These are phyloP conservation scores for Pistacia atlantica DNA, from an alignment of 345 rosid species.

Conservation along the genomic window DNA sequence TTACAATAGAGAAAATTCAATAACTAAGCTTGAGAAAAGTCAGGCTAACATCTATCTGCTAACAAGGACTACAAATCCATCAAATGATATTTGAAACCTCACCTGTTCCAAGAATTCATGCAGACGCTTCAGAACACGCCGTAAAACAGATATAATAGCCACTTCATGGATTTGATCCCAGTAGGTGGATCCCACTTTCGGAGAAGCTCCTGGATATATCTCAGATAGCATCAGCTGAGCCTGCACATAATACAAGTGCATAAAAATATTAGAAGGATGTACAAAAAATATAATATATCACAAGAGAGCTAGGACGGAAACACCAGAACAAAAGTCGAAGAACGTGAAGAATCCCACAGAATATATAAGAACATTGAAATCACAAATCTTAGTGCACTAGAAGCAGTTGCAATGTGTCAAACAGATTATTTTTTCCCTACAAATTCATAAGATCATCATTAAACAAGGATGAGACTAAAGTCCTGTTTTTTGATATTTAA, in stretches of 20 bases:
- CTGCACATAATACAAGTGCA: conserved; percentile 41
- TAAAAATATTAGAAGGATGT: conserved; percentile 8
- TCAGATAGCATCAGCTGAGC: conserved; percentile 91
- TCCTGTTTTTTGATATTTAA: background rate
- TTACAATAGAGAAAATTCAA: background rate
- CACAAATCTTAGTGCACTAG: background rate
- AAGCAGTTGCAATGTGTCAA: conserved; percentile 3
- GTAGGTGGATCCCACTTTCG: conserved; percentile 73
- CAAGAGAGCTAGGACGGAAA: background rate
- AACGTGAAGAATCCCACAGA: background rate
- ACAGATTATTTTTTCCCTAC: background rate
- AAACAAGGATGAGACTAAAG: background rate
- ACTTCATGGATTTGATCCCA: conserved; percentile 97
- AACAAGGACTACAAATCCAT: background rate
- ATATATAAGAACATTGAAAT: background rate
- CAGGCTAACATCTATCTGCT: background rate
- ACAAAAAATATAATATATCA: background rate
- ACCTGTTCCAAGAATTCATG: conserved; percentile 87
- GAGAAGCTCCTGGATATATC: conserved; percentile 96
- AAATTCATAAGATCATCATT: background rate
- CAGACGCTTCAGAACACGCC: conserved; percentile 75
- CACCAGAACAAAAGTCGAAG: background rate
- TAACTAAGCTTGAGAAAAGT: background rate
- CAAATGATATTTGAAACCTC: conserved; percentile 25
- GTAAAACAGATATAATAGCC: conserved; percentile 67